A percentile compares a stretch with the other conserved stretches of the same genome.
These are phyloP conservation scores for Agrocybe praecox DNA, from an alignment of 768 basidiomycete species.

Conservation along the genomic window DNA sequence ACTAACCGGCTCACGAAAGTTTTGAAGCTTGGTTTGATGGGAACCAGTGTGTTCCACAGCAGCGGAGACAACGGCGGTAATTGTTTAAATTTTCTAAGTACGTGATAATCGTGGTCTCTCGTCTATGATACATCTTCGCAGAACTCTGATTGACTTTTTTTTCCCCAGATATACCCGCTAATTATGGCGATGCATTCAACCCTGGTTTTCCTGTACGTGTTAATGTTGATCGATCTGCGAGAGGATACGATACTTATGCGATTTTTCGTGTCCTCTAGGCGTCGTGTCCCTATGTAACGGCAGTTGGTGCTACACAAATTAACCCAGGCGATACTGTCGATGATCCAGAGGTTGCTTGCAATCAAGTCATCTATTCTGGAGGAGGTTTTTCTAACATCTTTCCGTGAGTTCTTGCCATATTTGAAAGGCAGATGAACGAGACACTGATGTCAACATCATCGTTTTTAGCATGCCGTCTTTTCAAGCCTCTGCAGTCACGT, in stretches of 20 bases:
- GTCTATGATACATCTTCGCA: background rate
- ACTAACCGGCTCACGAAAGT: too few relatives aligned
- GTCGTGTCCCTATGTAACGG: conserved; percentile 54
- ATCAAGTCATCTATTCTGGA: conserved; percentile 46
- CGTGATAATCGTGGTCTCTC: background rate
- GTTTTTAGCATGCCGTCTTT: background rate
- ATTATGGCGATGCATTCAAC: conserved; percentile 25
- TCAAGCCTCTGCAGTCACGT: background rate
- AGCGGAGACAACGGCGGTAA: conserved; percentile 54
- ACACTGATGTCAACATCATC: background rate
- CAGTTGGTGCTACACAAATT: conserved; percentile 56
- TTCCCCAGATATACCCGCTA: conserved; percentile 23
- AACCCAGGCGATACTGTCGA: conserved; percentile 42
- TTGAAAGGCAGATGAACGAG: background rate
- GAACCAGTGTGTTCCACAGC: conserved; percentile 57
- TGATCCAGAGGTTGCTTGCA: conserved; percentile 48
- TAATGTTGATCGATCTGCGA: background rate
- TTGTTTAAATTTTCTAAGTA: conserved; percentile 48
- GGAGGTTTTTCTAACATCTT: conserved; percentile 55
- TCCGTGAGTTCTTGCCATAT: conserved; percentile 23
- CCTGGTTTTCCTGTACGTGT: conserved; percentile 24
- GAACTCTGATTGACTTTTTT: background rate
- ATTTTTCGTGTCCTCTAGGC: conserved; percentile 19
- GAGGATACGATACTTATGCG: background rate
- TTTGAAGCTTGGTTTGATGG: conserved; percentile 56